These are phyloP conservation scores for Rhipidocladum racemiflorum DNA, from an alignment of 176 grass and related monocot species.

Conservation along the genomic window DNA sequence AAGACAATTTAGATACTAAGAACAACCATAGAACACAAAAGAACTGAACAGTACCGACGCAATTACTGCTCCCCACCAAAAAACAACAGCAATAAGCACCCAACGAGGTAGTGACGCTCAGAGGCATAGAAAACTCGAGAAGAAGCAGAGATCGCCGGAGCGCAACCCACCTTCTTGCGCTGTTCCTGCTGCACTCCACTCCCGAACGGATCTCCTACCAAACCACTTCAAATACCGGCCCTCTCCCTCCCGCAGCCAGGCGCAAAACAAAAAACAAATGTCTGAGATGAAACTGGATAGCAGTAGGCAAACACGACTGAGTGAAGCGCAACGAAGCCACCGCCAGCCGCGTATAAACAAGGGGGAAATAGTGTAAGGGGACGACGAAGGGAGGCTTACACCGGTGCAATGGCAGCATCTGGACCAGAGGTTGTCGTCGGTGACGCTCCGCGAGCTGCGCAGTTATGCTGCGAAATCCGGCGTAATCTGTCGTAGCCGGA, in stretches of 20 bases:
- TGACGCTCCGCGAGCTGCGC: no score
- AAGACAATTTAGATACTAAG: not conserved
- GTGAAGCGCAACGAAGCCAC: no score
- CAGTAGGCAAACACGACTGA: no score
- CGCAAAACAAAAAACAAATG: no score
- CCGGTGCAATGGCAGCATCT: no score
- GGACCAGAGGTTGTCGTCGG: no score
- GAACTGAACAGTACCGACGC: not conserved
- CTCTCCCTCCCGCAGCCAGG: slow-evolving; percentile 3
- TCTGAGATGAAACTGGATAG: no score
- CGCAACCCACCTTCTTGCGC: slow-evolving; percentile 66
- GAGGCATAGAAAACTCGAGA: not conserved
- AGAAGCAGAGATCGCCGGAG: slow-evolving; percentile 18
- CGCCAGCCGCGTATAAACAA: no score
- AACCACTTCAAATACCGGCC: not conserved
- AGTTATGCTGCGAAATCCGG: no score
- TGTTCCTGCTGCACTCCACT: slow-evolving; percentile 76
- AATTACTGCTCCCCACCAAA: not conserved
- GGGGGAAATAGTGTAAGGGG: no score
- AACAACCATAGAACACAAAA: not conserved
- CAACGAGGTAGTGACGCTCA: not conserved
- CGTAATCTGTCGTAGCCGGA: no score
- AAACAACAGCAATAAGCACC: not conserved
- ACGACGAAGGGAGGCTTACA: no score
- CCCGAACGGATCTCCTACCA: slow-evolving; percentile 24